Evolutionary conservation across 305 asterid genomes (phyloP).

Genomic region (Petunia hybrid): DNA sequence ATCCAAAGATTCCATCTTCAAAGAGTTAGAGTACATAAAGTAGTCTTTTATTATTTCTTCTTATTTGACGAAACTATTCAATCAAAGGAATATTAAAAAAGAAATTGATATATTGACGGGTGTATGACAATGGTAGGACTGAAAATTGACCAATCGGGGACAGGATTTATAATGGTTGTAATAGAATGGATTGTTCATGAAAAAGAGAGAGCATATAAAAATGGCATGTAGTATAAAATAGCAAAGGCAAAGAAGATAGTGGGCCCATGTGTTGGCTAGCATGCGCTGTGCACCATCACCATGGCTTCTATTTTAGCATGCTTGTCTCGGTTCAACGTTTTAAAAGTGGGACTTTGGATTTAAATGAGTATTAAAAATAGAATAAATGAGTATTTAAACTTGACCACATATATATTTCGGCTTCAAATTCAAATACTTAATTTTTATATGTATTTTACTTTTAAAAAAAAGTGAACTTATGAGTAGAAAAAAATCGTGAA

Average conservation of each 20-base stretch:
- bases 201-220: slow-evolving; percentile 9
- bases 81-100: neutral
- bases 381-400: too few species aligned
- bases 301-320: slow-evolving; percentile 34
- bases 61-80: slow-evolving; percentile 12
- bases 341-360: slow-evolving; percentile 10
- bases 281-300: slow-evolving; percentile 33
- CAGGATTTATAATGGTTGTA: slow-evolving; percentile 15
- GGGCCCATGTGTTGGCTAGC: slow-evolving; percentile 35
- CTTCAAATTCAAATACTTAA: too few species aligned
- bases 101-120: neutral
- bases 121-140: slow-evolving; percentile 25
- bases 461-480: too few species aligned
- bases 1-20: neutral
- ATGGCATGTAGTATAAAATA: slow-evolving; percentile 9
- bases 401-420: too few species aligned
- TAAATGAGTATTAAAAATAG: too few species aligned
- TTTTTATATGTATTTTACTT: too few species aligned
- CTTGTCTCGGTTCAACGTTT: slow-evolving; percentile 28
- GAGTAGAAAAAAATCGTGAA: too few species aligned
- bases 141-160: slow-evolving; percentile 26
- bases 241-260: slow-evolving; percentile 24
- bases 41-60: neutral
- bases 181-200: neutral
- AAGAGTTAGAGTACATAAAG: neutral